Base-by-base conservation (phyloP, 192 early-diverging fungal genomes). In the Backusella morwellensis region DNA sequence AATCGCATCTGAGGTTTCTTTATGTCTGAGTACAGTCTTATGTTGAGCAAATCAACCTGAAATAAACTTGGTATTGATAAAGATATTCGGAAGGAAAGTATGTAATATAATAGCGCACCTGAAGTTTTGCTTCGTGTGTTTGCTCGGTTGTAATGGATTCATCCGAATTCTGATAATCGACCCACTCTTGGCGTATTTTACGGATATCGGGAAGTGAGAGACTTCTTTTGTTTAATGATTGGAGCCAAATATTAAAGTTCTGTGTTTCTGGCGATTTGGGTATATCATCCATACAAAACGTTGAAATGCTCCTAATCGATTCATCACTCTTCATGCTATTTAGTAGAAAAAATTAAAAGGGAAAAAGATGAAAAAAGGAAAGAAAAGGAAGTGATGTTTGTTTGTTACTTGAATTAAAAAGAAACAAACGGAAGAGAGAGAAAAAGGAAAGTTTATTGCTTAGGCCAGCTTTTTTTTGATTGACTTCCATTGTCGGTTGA, bases 11-110 rank as follows among this genome's bases (percentile, higher is more conserved):
- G 34, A 17, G 79, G 79, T n/a, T 52, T 44, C 12, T 69, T 72
- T 40, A 47, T 44, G 19, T 70, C 70, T 11, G 50, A 34, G 11
- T 56, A 67, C 6, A 77, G 68, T 63, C 56, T 23, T 26, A 63
- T 63, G 35, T 80, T 77, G 11, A 80, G 41, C 11, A 80, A 34
- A 35, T 80, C 79, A 34, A 80, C 75, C 79, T 80, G 47, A 72
- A 29, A 59, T 41, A 34, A 9, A 56, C n/a, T 11, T 21, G 47
- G 1, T 44, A 47, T 71, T 21, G 36, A 26, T 26, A 26, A 41
- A 41, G 21, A 38, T 2, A 35, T 36, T 21, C 5, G 15, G 40
- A 4, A 69, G 1, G 23, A 44, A 26, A 21, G 32, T 12, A 9
- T 17, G 42, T 44, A 11, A 40, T 40, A 44, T 44, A 15, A 5